Evolutionary conservation across 345 rosid species (phyloP).

Genomic region (Eucalyptus dawsonii): DNA sequence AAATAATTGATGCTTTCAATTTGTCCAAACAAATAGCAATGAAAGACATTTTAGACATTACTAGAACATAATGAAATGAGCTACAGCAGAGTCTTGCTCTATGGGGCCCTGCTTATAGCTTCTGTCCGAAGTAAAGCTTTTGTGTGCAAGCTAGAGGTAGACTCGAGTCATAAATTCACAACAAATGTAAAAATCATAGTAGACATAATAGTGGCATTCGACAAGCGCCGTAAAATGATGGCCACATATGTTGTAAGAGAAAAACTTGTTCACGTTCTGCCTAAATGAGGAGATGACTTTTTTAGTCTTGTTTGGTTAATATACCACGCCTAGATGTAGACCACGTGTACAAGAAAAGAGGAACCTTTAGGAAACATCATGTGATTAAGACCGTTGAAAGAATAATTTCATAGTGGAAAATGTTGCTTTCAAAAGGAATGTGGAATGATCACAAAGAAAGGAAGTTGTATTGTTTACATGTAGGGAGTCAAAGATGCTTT

Average conservation of each 20-base stretch:
- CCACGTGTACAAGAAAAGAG: neutral
- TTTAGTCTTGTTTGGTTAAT: neutral
- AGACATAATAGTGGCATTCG: neutral
- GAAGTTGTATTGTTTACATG: neutral
- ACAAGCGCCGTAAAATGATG: neutral
- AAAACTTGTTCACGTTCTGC: neutral
- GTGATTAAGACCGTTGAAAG: neutral
- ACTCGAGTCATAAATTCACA: neutral
- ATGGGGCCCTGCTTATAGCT: too few relatives aligned
- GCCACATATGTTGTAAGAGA: neutral
- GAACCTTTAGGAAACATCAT: neutral
- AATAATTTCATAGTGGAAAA: neutral
- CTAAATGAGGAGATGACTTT: neutral
- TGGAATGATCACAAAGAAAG: neutral
- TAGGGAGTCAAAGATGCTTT: neutral
- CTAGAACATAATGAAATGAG: neutral
- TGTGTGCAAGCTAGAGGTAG: neutral
- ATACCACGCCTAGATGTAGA: neutral
- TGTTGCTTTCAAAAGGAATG: neutral
- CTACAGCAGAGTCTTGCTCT: too few relatives aligned
- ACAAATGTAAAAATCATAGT: neutral
- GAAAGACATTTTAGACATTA: neutral
- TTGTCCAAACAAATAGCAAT: neutral
- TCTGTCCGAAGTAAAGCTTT: neutral
- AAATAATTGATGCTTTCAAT: neutral